Evolutionary conservation across 208 protist species (phyloP).

Genomic region (Trypanosoma conorhini): DNA sequence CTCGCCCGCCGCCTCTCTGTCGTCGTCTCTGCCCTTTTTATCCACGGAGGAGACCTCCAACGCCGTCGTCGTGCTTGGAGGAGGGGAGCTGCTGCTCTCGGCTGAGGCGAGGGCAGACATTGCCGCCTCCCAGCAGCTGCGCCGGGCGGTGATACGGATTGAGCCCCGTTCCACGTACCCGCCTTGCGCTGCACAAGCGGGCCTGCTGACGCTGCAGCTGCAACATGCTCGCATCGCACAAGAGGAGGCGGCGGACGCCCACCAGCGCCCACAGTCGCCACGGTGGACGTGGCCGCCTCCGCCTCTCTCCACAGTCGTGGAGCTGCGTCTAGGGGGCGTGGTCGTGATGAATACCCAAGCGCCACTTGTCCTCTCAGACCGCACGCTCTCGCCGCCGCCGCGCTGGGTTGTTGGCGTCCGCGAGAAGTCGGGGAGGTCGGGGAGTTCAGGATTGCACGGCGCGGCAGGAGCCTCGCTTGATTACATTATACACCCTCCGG

Average conservation of each 20-base stretch:
- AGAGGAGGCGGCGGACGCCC: not conserved
- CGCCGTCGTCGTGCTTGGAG: slow-evolving; percentile 14
- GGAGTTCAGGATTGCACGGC: not conserved
- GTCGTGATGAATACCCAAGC: not conserved
- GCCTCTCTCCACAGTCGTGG: slow-evolving; percentile 4
- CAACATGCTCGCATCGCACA: not conserved
- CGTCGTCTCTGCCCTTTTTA: not conserved
- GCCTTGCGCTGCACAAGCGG: not conserved
- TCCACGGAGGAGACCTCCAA: not conserved
- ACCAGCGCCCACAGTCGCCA: not conserved
- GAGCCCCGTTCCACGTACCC: not conserved
- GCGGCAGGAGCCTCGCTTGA: not conserved
- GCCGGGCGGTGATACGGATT: not conserved
- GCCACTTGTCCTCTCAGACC: not conserved
- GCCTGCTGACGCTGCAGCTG: slow-evolving; percentile 9
- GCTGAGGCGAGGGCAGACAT: slow-evolving; percentile 6
- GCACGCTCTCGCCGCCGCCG: not conserved
- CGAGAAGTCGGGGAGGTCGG: not conserved
- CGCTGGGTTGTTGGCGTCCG: slow-evolving; percentile 16
- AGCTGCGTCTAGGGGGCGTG: slow-evolving; percentile 17
- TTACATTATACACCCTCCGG: slow-evolving; percentile 1
- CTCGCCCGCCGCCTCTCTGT: not conserved
- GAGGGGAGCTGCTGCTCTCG: slow-evolving; percentile 17
- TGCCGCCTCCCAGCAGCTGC: not conserved
- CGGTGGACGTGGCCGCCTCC: slow-evolving; percentile 22